Evolutionary conservation across 2,329 filamentous ascomycete species (phyloP), one percentile per base, ranked within the genome.

Genomic region (Lecanosticta acicola): DNA sequence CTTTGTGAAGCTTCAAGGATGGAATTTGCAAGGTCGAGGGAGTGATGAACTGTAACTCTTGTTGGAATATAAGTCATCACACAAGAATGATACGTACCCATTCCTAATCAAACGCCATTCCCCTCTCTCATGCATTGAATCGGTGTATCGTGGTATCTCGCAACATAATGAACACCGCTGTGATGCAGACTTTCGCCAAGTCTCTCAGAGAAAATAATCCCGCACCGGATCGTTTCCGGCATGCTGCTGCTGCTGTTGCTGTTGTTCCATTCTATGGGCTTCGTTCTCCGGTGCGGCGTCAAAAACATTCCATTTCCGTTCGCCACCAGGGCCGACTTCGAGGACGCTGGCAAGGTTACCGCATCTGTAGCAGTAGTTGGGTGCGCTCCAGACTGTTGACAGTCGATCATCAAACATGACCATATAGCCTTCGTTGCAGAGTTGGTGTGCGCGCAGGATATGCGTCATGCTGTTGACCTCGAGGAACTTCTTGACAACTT

Each of bases 381-480:
- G 93, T 3, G 93, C 93, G 65, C 89, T 96, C 93, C 93, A 98
- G 4, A 98, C 93, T 1, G 93, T 98, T 66, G 88, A 95, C 32
- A 98, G 72, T 13, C 85, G 80, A 68, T 97, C 91, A 61, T 97
- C 91, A 67, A 95, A 98, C 13, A 98, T 79, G 38, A 97, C 86
- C 70, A 97, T 93, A 67, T 91, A 98, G 0, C 93, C 93, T 71
- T 98, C 93, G 68, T 98, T 93, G 67, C 93, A 98, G 3, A 98
- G 79, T 71, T 98, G 93, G 68, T 98, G 93, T n/a, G 93, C 93
- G 18, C 93, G 86, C 46, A 98, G 75, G 54, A 98, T 98, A 68
- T 98, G 93, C 24, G 85, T 91, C 90, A 98, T 97, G 67, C 81
- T 85, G 70, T 98, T 98, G 59, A 98, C 90, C 58, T 93, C 87